Conservation (phyloP, 75 land plant species). For the Sequoia sempervirens region DNA sequence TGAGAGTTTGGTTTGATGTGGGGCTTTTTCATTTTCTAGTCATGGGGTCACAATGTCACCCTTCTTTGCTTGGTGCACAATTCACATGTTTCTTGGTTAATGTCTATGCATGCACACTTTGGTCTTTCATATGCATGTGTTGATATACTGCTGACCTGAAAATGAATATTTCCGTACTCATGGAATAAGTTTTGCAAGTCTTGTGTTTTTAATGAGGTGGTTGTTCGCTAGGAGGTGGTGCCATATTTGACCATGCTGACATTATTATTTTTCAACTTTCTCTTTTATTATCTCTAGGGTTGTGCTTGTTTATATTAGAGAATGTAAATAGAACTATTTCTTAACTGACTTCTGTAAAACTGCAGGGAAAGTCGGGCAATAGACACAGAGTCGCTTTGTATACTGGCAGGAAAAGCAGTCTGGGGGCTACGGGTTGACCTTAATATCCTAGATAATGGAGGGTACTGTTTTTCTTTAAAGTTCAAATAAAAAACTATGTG, state of each 20-base stretch:
- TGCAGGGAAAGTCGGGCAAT: slow-evolving; percentile 96
- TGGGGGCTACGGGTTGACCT: slow-evolving; percentile 88
- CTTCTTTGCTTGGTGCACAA: not conserved
- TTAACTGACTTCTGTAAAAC: not conserved
- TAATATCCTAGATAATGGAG: slow-evolving; percentile 91
- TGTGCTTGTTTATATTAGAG: not conserved
- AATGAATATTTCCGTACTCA: not conserved
- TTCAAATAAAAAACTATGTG: not conserved
- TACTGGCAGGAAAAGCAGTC: slow-evolving; percentile 78
- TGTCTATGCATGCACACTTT: not conserved
- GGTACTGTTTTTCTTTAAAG: slow-evolving; percentile 34
- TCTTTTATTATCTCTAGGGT: not conserved
- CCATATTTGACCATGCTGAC: not conserved
- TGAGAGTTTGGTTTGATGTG: not conserved
- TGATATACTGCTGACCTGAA: not conserved
- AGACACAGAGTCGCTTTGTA: slow-evolving; percentile 93
- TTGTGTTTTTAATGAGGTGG: not conserved
- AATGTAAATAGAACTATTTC: not conserved
- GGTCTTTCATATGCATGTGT: not conserved
- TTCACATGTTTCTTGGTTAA: not conserved
- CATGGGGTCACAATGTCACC: not conserved
- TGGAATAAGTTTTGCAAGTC: not conserved
- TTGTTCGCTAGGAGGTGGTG: not conserved
- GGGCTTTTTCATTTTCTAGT: not conserved
- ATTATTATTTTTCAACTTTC: not conserved